Evolutionary conservation across 306 rosid genomes (phyloP), one percentile per base, ranked within the genome.

Genomic region (Dalbergia oliveri): DNA sequence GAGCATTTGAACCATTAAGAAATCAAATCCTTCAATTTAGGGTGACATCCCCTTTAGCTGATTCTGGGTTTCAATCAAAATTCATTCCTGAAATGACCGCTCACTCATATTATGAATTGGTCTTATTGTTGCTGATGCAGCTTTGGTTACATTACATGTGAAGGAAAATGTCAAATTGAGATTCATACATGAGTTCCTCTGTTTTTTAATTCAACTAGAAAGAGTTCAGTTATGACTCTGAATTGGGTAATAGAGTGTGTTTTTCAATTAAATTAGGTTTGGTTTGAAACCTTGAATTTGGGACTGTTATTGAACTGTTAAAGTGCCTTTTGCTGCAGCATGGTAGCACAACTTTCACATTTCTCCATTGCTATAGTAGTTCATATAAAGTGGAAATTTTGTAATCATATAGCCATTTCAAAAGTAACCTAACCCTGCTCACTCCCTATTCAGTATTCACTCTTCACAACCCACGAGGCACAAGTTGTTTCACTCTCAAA

Each of bases 31-130:
- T 65, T 65, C 50, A 8, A 35, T 59, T 44, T 26, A 11, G 50
- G 68, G 43, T 41, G 3, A 11, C 16, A 11, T n/a, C 49, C 33
- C 69, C 79, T 41, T 26, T 10, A 5, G 21, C 49, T 74, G 60
- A 74, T 60, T 74, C 47, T 66, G 33, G 16, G 16, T 67, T 68
- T 68, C 31, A 15, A 53, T 37, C 47, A 60, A 37, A 66, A 19
- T 54, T 66, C 15, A 18, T 62, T 58, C 19, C 54, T 14, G 31
- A 19, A 26, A 66, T 66, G 51, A 68, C 10, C 67, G 21, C 54
- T 37, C 8, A 37, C 57, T 53, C 60, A 54, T 16, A 54, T 23
- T 41, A 8, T 69, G 54, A 43, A 67, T n/a, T 18, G 37, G 16
- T 67, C 43, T 10, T 13, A n/a, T 41, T n/a, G 50, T 33, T 41